Evolutionary conservation across 495 filamentous ascomycete genomes (phyloP), one percentile per base, ranked within the genome.

Genomic region (Choiromyces venosus): DNA sequence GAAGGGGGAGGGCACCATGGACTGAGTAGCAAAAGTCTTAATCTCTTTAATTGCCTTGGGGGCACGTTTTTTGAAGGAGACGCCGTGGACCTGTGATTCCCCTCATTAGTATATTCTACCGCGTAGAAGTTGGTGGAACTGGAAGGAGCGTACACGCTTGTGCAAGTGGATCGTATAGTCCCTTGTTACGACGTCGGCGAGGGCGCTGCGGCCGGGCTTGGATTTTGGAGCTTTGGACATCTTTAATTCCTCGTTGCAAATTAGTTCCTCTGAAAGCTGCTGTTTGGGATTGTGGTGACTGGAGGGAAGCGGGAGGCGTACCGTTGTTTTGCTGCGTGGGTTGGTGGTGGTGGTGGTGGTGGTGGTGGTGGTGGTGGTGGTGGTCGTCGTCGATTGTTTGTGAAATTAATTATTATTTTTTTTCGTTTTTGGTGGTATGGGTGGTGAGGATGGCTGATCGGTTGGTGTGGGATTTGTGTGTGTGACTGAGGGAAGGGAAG

Each of bases 81-180:
- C 93, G 85, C 95, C 95, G 87, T 97, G 93, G 83, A 94, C 86
- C 94, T 98, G 83, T 68, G n/a, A n/a, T n/a, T n/a, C n/a, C n/a
- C n/a, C n/a, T n/a, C n/a, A n/a, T n/a, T n/a, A n/a, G n/a, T n/a
- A n/a, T n/a, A n/a, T n/a, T n/a, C n/a, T n/a, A n/a, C n/a, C n/a
- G n/a, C n/a, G n/a, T n/a, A n/a, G n/a, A n/a, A n/a, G n/a, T n/a
- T n/a, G n/a, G n/a, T n/a, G n/a, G n/a, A n/a, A n/a, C n/a, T 76
- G 81, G 85, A 66, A 52, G 66, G 37, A 82, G 85, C 92, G 84
- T 96, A 98, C 95, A 85, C 94, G 90, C 90, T 96, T 98, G 91
- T 99, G 95, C 77, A 99, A 86, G 89, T 99, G 94, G 88, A 99
- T 99, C 84, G 95, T 99, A 89, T 98, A 99, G 88, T 99, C 96